phyloP scores from a whole-genome alignment of 306 rosid genomes.

The Arachis stenosperma region DNA sequence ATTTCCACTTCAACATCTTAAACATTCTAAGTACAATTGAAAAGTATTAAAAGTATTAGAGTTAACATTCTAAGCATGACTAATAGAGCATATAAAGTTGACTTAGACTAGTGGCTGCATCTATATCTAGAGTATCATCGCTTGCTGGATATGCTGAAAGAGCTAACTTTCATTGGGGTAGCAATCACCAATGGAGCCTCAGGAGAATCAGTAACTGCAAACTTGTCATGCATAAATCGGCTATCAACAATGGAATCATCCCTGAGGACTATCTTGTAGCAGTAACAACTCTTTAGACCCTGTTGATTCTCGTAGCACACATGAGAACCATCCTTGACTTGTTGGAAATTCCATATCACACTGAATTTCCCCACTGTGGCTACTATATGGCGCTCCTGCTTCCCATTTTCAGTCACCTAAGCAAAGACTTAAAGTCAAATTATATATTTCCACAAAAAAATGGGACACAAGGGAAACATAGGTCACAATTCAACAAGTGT shows the following conservation, averaged over 20 bases:
- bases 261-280: constrained; percentile 93
- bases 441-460: constrained; percentile 28
- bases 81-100: constrained; percentile 43
- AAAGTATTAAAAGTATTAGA: constrained; percentile 38
- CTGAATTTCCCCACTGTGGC: constrained; percentile 98
- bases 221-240: constrained; percentile 95
- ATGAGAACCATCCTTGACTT: constrained; percentile 86
- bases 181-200: constrained; percentile 98
- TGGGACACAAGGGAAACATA: constrained; percentile 9
- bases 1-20: constrained; percentile 32
- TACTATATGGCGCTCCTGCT: constrained; percentile 95
- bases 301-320: constrained; percentile 89
- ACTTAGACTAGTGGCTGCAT: constrained; percentile 21
- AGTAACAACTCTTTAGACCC: constrained; percentile 96
- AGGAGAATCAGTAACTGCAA: constrained; percentile 88
- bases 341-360: constrained; percentile 98
- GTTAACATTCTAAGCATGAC: constrained; percentile 42
- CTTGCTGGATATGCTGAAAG: constrained; percentile 90
- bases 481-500: neutral
- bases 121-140: constrained; percentile 46
- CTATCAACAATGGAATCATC: constrained; percentile 96
- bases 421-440: constrained; percentile 8
- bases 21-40: constrained; percentile 43
- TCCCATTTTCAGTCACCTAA: constrained; percentile 95
- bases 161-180: constrained; percentile 96